Evolutionary conservation across 2,329 filamentous ascomycete species (phyloP).

Genomic region (Aspergillus novoparasiticus): DNA sequence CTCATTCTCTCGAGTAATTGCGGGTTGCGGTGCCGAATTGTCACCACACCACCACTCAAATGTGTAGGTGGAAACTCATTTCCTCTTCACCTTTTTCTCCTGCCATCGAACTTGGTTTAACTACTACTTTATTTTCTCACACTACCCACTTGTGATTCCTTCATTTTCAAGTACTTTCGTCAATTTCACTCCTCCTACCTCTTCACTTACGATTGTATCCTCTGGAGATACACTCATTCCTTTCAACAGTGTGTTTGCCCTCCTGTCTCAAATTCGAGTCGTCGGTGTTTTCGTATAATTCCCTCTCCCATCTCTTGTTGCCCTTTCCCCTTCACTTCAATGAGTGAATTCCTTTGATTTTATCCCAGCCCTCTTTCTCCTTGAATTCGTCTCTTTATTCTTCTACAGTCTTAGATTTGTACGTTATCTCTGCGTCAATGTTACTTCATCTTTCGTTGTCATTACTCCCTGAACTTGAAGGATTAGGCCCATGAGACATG

Average conservation of each 20-base stretch:
- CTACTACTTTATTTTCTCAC: conserved; percentile 9
- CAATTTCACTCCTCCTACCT: conserved; percentile 7
- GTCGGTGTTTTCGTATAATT: neutral
- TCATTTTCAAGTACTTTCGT: conserved; percentile 13
- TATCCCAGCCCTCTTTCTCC: neutral
- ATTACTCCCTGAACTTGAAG: neutral
- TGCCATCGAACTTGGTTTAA: neutral
- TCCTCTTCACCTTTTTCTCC: conserved; percentile 3
- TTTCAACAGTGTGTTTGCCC: neutral
- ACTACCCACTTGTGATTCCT: conserved; percentile 10
- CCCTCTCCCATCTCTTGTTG: conserved; percentile 2
- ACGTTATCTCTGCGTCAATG: neutral
- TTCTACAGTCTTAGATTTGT: neutral
- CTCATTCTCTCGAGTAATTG: neutral
- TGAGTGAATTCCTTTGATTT: neutral
- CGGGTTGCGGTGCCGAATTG: conserved; percentile 13
- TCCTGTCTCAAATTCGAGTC: neutral
- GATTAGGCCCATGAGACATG: neutral
- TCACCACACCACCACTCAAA: conserved; percentile 17
- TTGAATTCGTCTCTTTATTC: neutral
- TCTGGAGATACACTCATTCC: neutral
- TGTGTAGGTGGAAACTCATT: conserved; percentile 24
- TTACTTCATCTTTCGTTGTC: neutral
- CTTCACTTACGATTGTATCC: neutral
- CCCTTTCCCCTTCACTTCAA: neutral